A percentile compares a stretch with the other conserved stretches of the same genome.
Conservation (phyloP, 2,329 filamentous ascomycete species). For the Cytospora chrysosperma region DNA sequence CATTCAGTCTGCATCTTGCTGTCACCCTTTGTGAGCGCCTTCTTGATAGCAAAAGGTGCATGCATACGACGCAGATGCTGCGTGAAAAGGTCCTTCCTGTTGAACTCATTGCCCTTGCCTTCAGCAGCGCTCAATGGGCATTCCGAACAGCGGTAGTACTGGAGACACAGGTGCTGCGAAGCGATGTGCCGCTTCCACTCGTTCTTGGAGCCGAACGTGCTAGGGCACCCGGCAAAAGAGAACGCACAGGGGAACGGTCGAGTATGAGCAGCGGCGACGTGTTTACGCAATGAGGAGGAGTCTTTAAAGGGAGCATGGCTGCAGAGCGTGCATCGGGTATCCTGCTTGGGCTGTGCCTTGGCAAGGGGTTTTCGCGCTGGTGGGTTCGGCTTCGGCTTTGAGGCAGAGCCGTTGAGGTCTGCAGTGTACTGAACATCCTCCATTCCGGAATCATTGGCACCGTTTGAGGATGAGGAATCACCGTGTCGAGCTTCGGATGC, state of each 20-base stretch:
- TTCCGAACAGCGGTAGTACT: slow-evolving; percentile 63
- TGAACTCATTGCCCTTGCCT: slow-evolving; percentile 71
- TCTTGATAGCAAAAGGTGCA: slow-evolving; percentile 64
- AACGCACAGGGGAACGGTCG: slow-evolving; percentile 84
- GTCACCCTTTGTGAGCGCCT: slow-evolving; percentile 56
- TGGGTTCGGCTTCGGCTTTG: slow-evolving; percentile 41
- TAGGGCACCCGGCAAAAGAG: slow-evolving; percentile 76
- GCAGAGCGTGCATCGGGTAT: slow-evolving; percentile 61
- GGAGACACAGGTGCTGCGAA: slow-evolving; percentile 79
- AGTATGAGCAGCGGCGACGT: slow-evolving; percentile 67
- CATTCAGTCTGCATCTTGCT: slow-evolving; percentile 60
- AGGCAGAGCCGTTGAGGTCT: slow-evolving; percentile 37
- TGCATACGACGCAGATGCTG: slow-evolving; percentile 96
- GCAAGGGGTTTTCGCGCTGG: slow-evolving; percentile 44
- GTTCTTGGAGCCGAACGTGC: slow-evolving; percentile 88
- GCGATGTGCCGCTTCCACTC: slow-evolving; percentile 96
- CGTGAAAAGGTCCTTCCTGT: slow-evolving; percentile 92
- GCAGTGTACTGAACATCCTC: slow-evolving; percentile 40
- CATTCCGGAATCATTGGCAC: slow-evolving; percentile 38
- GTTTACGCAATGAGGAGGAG: slow-evolving; percentile 63
- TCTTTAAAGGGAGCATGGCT: slow-evolving; percentile 67
- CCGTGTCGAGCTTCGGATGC: slow-evolving; percentile 30
- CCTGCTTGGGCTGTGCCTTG: slow-evolving; percentile 52
- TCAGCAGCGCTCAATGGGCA: slow-evolving; percentile 55
- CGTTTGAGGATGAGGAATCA: slow-evolving; percentile 39